Percentiles rank a stretch among this genome's conserved stretches.
Conservation (phyloP, 2,329 filamentous ascomycete genomes). For the Daldinia sp. region DNA sequence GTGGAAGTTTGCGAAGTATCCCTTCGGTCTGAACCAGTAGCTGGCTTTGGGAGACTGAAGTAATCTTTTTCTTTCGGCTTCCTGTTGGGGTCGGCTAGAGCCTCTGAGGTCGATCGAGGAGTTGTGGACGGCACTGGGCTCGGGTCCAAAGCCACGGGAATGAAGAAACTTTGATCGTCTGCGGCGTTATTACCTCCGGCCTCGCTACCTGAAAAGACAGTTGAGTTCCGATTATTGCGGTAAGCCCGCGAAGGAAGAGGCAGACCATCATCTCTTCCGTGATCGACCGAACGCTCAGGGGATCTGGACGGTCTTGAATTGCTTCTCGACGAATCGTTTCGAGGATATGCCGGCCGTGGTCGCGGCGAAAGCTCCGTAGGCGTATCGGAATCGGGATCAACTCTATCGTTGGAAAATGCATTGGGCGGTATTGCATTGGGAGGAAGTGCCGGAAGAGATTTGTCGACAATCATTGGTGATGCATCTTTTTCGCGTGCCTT, state of each 20-base stretch:
- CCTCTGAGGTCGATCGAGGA: conserved; percentile 65
- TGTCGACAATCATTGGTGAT: conserved; percentile 81
- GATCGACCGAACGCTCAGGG: conserved; percentile 63
- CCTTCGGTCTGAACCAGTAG: conserved; percentile 58
- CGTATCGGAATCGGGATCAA: conserved; percentile 72
- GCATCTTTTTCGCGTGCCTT: conserved; percentile 73
- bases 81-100: conserved; percentile 59
- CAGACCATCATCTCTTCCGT: conserved; percentile 68
- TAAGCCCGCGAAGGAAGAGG: conserved; percentile 82
- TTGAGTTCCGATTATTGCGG: conserved; percentile 80
- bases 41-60: conserved; percentile 62
- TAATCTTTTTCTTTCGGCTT: conserved; percentile 69
- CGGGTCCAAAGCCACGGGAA: conserved; percentile 80
- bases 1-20: conserved; percentile 69
- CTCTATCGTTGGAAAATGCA: conserved; percentile 71
- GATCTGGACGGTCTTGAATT: conserved; percentile 66
- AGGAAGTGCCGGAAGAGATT: conserved; percentile 91
- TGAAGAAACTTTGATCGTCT: conserved; percentile 77
- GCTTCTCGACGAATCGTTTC: conserved; percentile 67
- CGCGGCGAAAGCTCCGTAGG: conserved; percentile 77
- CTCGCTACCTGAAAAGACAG: conserved; percentile 68
- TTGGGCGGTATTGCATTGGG: conserved; percentile 75
- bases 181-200: conserved; percentile 56
- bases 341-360: conserved; percentile 64
- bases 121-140: conserved; percentile 69